phyloP scores from a whole-genome alignment of 306 rosid genomes.

The Malus sylvestris region DNA sequence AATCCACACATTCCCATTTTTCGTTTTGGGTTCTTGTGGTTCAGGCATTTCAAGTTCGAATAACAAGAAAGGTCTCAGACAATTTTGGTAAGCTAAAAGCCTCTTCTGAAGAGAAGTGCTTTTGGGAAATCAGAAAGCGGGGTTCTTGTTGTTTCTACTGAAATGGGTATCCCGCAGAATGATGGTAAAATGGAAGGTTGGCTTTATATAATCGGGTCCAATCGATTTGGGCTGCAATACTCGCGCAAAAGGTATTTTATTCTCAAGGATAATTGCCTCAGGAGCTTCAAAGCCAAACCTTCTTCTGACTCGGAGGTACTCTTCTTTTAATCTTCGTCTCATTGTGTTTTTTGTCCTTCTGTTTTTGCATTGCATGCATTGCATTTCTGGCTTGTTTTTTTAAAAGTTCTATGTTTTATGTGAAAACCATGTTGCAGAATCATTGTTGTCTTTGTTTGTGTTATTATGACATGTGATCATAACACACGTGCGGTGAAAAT shows the following conservation, averaged over 20 bases:
- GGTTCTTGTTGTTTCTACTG: background rate
- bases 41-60: background rate
- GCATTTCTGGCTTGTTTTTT: background rate
- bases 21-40: background rate
- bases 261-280: constrained; percentile 55
- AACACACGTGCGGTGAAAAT: background rate
- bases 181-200: constrained; percentile 78
- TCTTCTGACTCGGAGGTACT: constrained; percentile 47
- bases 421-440: background rate
- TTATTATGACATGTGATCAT: background rate
- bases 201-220: constrained; percentile 60
- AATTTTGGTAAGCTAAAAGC: background rate
- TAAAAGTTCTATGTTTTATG: background rate
- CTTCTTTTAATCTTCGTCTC: background rate
- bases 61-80: background rate
- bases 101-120: background rate
- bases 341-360: background rate
- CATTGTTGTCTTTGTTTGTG: background rate
- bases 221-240: constrained; percentile 51
- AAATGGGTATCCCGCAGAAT: constrained; percentile 33
- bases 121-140: constrained; percentile 3
- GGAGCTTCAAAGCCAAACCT: constrained; percentile 56
- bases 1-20: background rate
- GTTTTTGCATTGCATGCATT: background rate
- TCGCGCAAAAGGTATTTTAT: constrained; percentile 60